Conservation (phyloP, 331 rosid species). For the Quercus tomentella region DNA sequence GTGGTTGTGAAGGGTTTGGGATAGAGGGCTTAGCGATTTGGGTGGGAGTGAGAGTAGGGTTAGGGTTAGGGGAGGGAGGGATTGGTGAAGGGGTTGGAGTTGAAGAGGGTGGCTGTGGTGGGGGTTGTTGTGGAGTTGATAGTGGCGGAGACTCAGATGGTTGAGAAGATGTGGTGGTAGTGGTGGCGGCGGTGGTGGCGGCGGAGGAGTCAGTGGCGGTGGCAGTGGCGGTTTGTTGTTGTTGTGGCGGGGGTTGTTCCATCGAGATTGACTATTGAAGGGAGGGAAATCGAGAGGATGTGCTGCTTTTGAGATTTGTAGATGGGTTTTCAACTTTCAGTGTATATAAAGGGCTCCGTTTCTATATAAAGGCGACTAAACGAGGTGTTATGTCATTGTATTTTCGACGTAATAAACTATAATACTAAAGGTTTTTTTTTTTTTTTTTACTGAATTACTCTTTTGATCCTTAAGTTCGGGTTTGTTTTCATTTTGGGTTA, state of each 20-base stretch:
- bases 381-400: background rate
- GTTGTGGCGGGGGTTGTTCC: background rate
- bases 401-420: background rate
- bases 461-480: no score
- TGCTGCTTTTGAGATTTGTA: no score
- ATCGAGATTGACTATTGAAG: no score
- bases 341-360: no score
- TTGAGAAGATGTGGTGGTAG: background rate
- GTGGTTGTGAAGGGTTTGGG: slow-evolving; percentile 37
- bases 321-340: no score
- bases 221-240: slow-evolving; percentile 14
- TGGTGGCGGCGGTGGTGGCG: background rate
- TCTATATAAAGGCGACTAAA: background rate
- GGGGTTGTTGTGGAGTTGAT: background rate
- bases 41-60: background rate
- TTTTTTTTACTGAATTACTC: no score
- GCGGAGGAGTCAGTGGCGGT: background rate
- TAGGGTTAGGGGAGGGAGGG: slow-evolving; percentile 11
- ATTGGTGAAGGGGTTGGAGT: background rate
- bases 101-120: background rate
- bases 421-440: no score
- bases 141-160: background rate
- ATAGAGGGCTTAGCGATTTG: background rate
- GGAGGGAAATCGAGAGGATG: no score
- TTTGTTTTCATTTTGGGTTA: no score